Base-by-base conservation (phyloP, 2,329 filamentous ascomycete species). In the Alternaria sp. region DNA sequence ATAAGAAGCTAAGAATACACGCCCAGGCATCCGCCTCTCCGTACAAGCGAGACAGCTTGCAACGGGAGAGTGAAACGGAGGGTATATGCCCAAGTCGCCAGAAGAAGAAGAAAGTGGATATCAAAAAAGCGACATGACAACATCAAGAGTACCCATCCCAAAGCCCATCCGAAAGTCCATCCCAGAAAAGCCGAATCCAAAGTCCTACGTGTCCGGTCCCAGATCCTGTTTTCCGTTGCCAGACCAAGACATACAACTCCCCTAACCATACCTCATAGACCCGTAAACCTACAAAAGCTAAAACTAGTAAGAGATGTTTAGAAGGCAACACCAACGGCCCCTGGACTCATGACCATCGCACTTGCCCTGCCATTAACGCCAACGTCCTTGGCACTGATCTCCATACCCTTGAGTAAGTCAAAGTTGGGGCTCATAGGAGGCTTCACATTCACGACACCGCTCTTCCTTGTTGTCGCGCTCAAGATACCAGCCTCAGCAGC, bases 311-410 rank as follows among this genome's bases (percentile, higher is more conserved):
- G 2, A n/a, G n/a, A 40, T 45, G 15, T 36, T 59, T 71, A 80
- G 59, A 79, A 79, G 2, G 77, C 77, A n/a, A 80, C 70, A 21
- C 77, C 77, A 25, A 79, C 77, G 0, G 72, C 72, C 8, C 58
- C 59, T 2, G 71, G 67, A 40, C 68, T 73, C 25, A 59, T 57
- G 52, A 60, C 52, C 43, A 61, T 60, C 10, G 60, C 62, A 40
- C 66, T 62, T 23, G 67, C 52, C 23, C 62, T 28, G 8, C 61
- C 67, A 28, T 63, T 66, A 15, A 62, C 40, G 7, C 70, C 67
- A 2, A 70, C 64, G 23, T 68, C 68, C 36, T 62, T 66, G 1
- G 69, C 71, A 12, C 61, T 60, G 54, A 77, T 72, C 58, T 79
- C 77, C 74, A 77, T 77, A 1, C 76, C 77, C 19, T 64, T 66